Conservation (phyloP, 495 filamentous ascomycete genomes). For the Neurospora africana region DNA sequence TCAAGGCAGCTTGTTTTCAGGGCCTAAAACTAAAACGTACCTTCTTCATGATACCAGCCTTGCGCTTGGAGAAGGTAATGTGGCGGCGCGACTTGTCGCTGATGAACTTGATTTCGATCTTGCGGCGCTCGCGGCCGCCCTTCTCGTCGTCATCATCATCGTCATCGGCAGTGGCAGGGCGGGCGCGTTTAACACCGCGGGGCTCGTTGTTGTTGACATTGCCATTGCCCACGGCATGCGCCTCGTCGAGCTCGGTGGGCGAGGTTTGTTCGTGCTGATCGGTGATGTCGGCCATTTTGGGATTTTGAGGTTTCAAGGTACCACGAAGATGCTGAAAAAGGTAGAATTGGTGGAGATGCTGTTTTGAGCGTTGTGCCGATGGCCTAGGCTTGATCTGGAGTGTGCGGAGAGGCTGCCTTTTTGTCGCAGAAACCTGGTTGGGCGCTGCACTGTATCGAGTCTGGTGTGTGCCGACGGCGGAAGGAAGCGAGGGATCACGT, state of each 20-base stretch:
- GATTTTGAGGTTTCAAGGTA: conserved; percentile 31
- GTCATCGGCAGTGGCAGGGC: conserved; percentile 75
- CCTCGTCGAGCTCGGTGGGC: conserved; percentile 50
- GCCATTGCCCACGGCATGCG: conserved; percentile 54
- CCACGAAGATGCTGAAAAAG: conserved; percentile 33
- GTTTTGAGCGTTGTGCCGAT: conserved; percentile 48
- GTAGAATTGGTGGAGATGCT: conserved; percentile 45
- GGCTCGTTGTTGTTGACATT: conserved; percentile 46
- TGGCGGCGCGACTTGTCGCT: conserved; percentile 99
- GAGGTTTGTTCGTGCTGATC: conserved; percentile 50
- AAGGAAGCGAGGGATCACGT: conserved; percentile 37
- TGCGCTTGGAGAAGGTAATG: conserved; percentile 99
- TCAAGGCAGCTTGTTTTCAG: background rate
- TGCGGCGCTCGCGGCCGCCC: conserved; percentile 93
- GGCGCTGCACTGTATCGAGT: conserved; percentile 42
- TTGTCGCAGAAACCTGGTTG: conserved; percentile 44
- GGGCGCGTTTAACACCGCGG: conserved; percentile 83
- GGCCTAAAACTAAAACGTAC: conserved; percentile 41
- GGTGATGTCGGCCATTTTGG: conserved; percentile 50
- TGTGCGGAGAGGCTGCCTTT: conserved; percentile 41
- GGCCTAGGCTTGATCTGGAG: conserved; percentile 49
- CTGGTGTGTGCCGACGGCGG: conserved; percentile 33
- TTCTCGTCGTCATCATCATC: conserved; percentile 98
- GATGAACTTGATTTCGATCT: conserved; percentile 99
- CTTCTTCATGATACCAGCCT: conserved; percentile 99